A percentile compares a stretch with the other conserved stretches of the same genome.
These are phyloP conservation scores for Pseudonitzschia multistriata DNA, from an alignment of 108 stramenopile genomes.

Conservation along the genomic window DNA sequence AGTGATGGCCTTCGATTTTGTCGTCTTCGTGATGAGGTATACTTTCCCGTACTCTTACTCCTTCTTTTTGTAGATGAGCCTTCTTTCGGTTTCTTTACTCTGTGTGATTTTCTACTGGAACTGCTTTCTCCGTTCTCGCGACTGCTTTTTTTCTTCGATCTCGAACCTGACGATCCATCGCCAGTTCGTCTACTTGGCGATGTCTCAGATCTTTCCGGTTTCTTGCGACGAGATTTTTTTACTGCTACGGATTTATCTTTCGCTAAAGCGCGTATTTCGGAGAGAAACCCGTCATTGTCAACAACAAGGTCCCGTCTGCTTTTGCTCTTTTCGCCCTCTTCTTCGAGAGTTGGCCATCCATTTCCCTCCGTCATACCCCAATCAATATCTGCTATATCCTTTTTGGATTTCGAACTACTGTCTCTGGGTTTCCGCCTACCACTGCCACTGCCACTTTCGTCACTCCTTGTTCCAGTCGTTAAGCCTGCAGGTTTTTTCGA, in stretches of 20 bases:
- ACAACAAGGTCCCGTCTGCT: conserved; percentile 14
- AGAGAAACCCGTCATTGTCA: conserved; percentile 39
- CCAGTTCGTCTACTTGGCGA: not conserved
- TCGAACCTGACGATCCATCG: not conserved
- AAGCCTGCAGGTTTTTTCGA: not conserved
- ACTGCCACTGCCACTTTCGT: conserved; percentile 16
- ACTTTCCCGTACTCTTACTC: not conserved
- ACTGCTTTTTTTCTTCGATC: conserved; percentile 1
- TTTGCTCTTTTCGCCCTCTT: not conserved
- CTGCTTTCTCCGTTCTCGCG: not conserved
- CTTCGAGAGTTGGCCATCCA: conserved; percentile 35
- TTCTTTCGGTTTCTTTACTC: conserved; percentile 4
- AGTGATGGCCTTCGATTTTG: not conserved
- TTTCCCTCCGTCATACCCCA: conserved; percentile 22
- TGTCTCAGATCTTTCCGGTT: not conserved
- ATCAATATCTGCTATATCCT: conserved; percentile 16
- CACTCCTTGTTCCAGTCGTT: conserved; percentile 8
- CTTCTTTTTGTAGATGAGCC: not conserved
- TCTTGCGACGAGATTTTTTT: conserved; percentile 7
- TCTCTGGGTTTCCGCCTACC: conserved; percentile 14
- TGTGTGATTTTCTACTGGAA: not conserved
- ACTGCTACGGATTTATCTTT: not conserved
- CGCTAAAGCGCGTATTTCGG: conserved; percentile 21
- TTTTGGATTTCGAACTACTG: conserved; percentile 6
- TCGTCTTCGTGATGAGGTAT: not conserved